phyloP scores from a whole-genome alignment of 2,329 filamentous ascomycete species.

The Talaromyces verruculosus region DNA sequence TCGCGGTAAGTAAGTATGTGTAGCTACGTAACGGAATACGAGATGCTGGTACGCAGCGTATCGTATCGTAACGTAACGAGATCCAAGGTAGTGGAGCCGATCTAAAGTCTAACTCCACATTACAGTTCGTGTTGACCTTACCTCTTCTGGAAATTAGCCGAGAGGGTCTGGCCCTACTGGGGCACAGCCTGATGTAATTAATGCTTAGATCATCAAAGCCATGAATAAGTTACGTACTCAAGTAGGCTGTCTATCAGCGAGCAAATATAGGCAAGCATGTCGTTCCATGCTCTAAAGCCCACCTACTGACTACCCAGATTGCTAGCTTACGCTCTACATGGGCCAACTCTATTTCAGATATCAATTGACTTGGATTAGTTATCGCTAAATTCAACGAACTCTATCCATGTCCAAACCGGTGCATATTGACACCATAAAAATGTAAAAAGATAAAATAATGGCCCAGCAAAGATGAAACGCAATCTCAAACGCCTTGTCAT shows the following conservation, averaged over 20 bases:
- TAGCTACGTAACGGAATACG: neutral
- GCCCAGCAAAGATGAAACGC: neutral
- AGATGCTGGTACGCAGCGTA: neutral
- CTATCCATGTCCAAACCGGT: neutral
- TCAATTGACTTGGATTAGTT: neutral
- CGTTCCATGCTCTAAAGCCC: neutral
- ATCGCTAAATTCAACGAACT: neutral
- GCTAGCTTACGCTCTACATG: neutral
- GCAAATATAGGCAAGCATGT: neutral
- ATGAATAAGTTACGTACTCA: neutral
- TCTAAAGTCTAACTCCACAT: neutral
- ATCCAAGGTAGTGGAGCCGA: neutral
- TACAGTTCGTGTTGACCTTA: neutral
- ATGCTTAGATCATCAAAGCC: neutral
- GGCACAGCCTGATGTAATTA: neutral
- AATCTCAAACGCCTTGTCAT: constrained; percentile 11
- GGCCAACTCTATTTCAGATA: neutral
- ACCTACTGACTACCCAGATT: neutral
- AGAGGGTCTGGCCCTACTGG: neutral
- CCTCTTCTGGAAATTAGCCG: neutral
- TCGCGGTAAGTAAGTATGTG: neutral
- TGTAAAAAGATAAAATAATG: neutral
- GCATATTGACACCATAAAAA: neutral
- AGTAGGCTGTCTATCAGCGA: neutral
- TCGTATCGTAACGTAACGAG: neutral